phyloP scores from a whole-genome alignment of 2,329 filamentous ascomycete genomes.

The Drechslerella coelobrocha region DNA sequence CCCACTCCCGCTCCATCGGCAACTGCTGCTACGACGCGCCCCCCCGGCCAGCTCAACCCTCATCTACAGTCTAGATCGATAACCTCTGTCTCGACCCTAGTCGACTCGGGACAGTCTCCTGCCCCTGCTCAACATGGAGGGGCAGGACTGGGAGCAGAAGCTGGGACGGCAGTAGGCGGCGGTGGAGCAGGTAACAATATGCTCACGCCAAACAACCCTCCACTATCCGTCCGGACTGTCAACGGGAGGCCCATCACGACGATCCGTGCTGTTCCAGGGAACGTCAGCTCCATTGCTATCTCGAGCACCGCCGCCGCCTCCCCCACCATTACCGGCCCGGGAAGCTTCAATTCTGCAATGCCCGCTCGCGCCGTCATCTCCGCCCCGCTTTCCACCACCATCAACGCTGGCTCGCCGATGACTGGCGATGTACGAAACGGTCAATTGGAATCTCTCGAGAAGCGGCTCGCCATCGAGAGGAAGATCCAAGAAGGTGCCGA shows the following conservation, averaged over 20 bases:
- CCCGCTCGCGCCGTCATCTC: slow-evolving; percentile 30
- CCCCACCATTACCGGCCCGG: slow-evolving; percentile 22
- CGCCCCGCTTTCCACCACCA: slow-evolving; percentile 43
- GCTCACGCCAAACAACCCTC: slow-evolving; percentile 11
- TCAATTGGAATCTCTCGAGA: slow-evolving; percentile 64
- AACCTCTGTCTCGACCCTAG: slow-evolving; percentile 1
- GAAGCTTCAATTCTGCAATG: slow-evolving; percentile 44
- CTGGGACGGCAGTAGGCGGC: too few species aligned
- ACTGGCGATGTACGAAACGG: slow-evolving; percentile 39
- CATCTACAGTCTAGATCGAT: slow-evolving; percentile 42
- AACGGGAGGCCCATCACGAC: slow-evolving; percentile 43
- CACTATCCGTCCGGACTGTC: slow-evolving; percentile 22
- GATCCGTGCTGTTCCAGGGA: slow-evolving; percentile 38
- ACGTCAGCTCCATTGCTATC: slow-evolving; percentile 26
- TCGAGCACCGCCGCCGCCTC: neutral
- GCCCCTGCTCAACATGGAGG: slow-evolving; percentile 11
- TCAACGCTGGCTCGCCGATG: slow-evolving; percentile 36
- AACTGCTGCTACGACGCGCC: slow-evolving; percentile 6
- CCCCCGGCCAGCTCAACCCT: slow-evolving; percentile 39
- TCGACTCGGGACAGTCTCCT: slow-evolving; percentile 14
- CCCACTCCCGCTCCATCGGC: slow-evolving; percentile 14
- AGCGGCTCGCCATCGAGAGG: slow-evolving; percentile 89
- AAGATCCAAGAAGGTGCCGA: slow-evolving; percentile 98
- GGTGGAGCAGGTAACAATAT: neutral
- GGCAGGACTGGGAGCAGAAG: too few species aligned